Conservation (phyloP, 805 yeast species). For the Starmerella cellae region DNA sequence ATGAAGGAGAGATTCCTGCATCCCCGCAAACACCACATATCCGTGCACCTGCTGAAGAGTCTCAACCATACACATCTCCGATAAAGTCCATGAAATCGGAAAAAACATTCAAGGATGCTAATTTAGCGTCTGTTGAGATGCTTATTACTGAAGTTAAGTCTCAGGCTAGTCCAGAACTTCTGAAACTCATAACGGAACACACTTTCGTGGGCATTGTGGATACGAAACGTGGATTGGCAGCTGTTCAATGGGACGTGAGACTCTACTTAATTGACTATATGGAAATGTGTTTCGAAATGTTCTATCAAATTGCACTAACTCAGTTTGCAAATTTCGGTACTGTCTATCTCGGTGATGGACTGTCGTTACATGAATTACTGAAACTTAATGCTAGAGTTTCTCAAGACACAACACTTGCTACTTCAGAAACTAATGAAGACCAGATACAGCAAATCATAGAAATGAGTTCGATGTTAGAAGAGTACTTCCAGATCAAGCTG, state of each 20-base stretch:
- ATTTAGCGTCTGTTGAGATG: slow-evolving; percentile 32
- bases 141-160: slow-evolving; percentile 41
- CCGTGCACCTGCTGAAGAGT: not conserved
- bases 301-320: slow-evolving; percentile 65
- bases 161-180: slow-evolving; percentile 39
- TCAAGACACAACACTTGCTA: not conserved
- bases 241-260: slow-evolving; percentile 74
- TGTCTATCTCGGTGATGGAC: slow-evolving; percentile 30
- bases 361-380: slow-evolving; percentile 32
- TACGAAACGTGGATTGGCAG: slow-evolving; percentile 49
- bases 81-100: not conserved
- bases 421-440: not conserved
- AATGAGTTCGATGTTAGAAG: slow-evolving; percentile 67
- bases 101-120: slow-evolving; percentile 3
- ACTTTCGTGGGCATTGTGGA: slow-evolving; percentile 79
- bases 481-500: slow-evolving; percentile 55
- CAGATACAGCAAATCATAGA: slow-evolving; percentile 23
- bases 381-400: slow-evolving; percentile 8
- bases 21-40: not conserved
- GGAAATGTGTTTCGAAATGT: slow-evolving; percentile 49
- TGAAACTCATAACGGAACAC: slow-evolving; percentile 54
- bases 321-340: slow-evolving; percentile 75
- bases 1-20: no score
- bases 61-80: not conserved
- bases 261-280: slow-evolving; percentile 73